Evolutionary conservation across 805 yeast species (phyloP), one percentile per base, ranked within the genome.

Genomic region (Komagataella populi): DNA sequence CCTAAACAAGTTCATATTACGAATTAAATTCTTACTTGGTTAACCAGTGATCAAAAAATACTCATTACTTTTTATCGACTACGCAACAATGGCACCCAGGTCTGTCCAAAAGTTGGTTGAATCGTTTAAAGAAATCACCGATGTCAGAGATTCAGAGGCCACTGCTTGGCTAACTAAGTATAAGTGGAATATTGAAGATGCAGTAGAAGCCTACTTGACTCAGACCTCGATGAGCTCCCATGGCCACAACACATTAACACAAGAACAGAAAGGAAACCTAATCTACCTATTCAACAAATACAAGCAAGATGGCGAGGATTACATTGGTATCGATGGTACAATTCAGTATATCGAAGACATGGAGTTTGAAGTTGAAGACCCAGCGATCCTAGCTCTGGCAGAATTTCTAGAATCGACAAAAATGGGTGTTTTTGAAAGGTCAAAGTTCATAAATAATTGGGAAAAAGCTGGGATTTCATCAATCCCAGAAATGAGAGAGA

Each of bases 281-380:
- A 55, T 48, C 20, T 3, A 8, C 18, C 46, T 18, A 20, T 20
- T 45, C 16, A 45, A 20, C 6, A 18, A 24, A 23, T 70, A 66
- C 50, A 36, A 47, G 24, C 23, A 45, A 6, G 44, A 45, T 22
- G 46, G 14, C 55, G 60, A 10, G 1, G 63, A 68, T 10, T 59
- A 53, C 46, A 86, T 89, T 44, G 91, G 81, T 23, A 71, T 86
- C 7, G 93, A 87, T 53, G 96, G 96, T 0, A 84, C 96, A 0
- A 63, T 90, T 7, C 56, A 61, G 45, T 87, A 82, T 58, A 68
- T 91, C 20, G 72, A 71, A 14, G 96, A 83, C 57, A 66, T 91
- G 48, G 81, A 77, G 0, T 71, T 83, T 44, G 79, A 79, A 12
- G 83, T 89, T 0, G 98, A 91, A 57, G 89, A 90, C 60, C 71